Evolutionary conservation across 495 filamentous ascomycete genomes (phyloP).

Genomic region (Penicillium lagena): DNA sequence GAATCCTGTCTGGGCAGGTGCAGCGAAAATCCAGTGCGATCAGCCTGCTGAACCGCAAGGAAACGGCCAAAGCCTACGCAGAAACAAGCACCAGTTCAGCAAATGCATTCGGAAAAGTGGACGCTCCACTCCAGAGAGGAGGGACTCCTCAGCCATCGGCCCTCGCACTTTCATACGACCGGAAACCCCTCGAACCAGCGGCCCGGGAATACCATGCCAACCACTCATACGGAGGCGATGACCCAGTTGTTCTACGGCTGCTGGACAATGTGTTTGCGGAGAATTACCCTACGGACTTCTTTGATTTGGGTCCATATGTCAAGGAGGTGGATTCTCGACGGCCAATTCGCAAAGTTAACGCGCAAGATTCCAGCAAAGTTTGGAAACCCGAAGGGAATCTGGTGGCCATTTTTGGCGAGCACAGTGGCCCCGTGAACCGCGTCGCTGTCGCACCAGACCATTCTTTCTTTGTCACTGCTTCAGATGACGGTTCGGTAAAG

Average conservation of each 20-base stretch:
- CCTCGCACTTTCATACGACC: slow-evolving; percentile 26
- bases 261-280: slow-evolving; percentile 85
- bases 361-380: slow-evolving; percentile 41
- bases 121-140: slow-evolving; percentile 52
- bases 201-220: slow-evolving; percentile 34
- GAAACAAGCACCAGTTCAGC: slow-evolving; percentile 80
- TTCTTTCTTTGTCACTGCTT: slow-evolving; percentile 87
- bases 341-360: slow-evolving; percentile 55
- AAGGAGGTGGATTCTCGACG: slow-evolving; percentile 57
- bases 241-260: slow-evolving; percentile 79
- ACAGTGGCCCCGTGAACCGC: slow-evolving; percentile 74
- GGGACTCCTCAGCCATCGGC: slow-evolving; percentile 18
- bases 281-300: slow-evolving; percentile 74
- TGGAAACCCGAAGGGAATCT: slow-evolving; percentile 85
- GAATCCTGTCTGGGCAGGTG: slow-evolving; percentile 22
- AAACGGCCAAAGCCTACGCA: slow-evolving; percentile 69
- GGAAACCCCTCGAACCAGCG: slow-evolving; percentile 11
- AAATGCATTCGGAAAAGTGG: slow-evolving; percentile 80
- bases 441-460: slow-evolving; percentile 85
- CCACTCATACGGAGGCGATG: slow-evolving; percentile 81
- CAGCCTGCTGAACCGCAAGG: slow-evolving; percentile 71
- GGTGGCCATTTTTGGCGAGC: slow-evolving; percentile 83
- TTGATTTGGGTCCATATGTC: slow-evolving; percentile 71
- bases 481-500: slow-evolving; percentile 87
- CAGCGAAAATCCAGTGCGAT: slow-evolving; percentile 73